Percentiles rank a stretch among this genome's conserved stretches.
phyloP scores from a whole-genome alignment of 148 eudicot genomes.

The Silene conica region DNA sequence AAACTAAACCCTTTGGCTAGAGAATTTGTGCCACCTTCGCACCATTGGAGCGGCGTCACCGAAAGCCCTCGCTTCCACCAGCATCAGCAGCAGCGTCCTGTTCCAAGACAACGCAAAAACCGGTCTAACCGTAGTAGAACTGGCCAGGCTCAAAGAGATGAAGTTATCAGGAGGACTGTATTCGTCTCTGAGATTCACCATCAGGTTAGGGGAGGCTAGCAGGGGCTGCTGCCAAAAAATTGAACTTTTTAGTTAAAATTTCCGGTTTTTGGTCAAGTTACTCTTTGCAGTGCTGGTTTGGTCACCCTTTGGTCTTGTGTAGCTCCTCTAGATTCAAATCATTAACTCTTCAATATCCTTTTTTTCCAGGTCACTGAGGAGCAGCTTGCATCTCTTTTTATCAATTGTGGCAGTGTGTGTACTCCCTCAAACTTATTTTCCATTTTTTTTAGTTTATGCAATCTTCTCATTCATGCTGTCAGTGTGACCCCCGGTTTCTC shows the following conservation, averaged over 20 bases:
- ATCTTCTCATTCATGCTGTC: neutral
- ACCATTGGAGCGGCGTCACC: neutral
- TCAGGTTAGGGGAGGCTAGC: conserved; percentile 40
- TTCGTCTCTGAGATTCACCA: conserved; percentile 97
- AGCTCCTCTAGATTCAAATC: no score
- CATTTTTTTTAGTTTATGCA: neutral
- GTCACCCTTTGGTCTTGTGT: no score
- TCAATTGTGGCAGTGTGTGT: conserved; percentile 66
- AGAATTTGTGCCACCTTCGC: conserved; percentile 38
- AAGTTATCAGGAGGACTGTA: conserved; percentile 83
- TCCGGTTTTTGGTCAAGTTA: no score
- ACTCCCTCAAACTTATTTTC: neutral
- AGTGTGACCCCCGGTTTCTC: neutral
- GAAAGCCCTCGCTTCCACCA: neutral
- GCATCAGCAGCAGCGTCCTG: neutral
- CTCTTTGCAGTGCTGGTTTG: no score
- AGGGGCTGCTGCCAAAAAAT: no score
- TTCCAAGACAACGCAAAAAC: conserved; percentile 39
- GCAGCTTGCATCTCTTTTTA: conserved; percentile 74
- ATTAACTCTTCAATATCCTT: neutral
- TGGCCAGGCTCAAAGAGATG: conserved; percentile 79
- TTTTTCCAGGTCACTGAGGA: conserved; percentile 74
- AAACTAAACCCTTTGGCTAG: conserved; percentile 39
- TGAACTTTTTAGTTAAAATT: no score
- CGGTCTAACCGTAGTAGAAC: conserved; percentile 67